Base-by-base conservation (phyloP, 768 basidiomycete genomes). In the Tephrocybe sp. region DNA sequence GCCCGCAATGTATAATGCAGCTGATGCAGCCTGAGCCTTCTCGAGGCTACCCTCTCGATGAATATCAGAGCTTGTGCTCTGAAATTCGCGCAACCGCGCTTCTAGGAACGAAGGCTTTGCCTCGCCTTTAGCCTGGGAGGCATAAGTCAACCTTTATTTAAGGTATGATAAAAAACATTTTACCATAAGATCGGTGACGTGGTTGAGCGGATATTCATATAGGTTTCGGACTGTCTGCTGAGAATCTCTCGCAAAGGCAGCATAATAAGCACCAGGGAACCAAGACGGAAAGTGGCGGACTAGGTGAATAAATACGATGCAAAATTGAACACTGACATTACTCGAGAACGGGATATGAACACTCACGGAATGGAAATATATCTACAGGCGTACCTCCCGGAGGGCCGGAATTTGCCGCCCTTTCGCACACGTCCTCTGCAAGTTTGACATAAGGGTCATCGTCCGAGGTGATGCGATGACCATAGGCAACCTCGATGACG, bases 231-330 rank as follows among this genome's bases (percentile, higher is more conserved):
- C 38, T 3, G 26, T 34, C 12, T 37, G 18, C 7, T n/a, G 28
- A 34, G 39, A 40, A 8, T 49, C 36, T 12, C 51, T 39, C 6
- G 59, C 59, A 18, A 43, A 20, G 6, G 30, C 17, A 6, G 59
- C 57, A 25, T 50, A 61, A 48, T 54, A 54, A 2, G 59, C 45
- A 11, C 59, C 59, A 11, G 59, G 59, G 26, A 61, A 58, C 59
- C 59, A 61, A 12, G 57, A 61, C 12, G 59, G 59, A 25, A 60
- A 48, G 20, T 55, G 40, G 25, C 47, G 42, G 4, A 60, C 59
- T 58, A 17, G 4, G 43, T 26, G 21, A 57, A 30, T 12, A 30
- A 5, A 30, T 6, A 6, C 12, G 28, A 6, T 30, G 28, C 7
- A 5, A 30, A 6, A 5, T 30, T 30, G 7, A 5, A 12, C 28